Evolutionary conservation across 805 yeast species (phyloP), one percentile per base, ranked within the genome.

Genomic region (Starmera quercuum): DNA sequence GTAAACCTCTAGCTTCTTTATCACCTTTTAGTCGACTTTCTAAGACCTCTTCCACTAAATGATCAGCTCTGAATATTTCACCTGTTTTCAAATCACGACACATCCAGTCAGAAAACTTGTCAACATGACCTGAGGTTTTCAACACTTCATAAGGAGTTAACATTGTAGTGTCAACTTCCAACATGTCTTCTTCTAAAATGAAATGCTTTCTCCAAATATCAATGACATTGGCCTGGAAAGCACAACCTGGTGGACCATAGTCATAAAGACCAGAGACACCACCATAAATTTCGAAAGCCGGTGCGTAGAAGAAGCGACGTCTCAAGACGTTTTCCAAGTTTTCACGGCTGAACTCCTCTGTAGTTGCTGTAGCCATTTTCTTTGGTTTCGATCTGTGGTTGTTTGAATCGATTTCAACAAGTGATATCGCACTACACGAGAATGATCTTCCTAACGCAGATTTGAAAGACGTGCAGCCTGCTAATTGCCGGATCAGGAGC

Each of bases 211-310:
- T 83, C 98, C 98, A 92, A 32, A 75, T 72, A 55, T 94, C 99
- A 41, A 92, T 69, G 42, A 92, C 73, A 61, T 92, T 90, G 52
- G 97, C 95, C 69, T 90, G 97, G 64, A 92, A 75, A 10, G 97
- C 94, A 68, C 97, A 90, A 42, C 98, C 98, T 59, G 98, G 97
- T 43, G 99, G 99, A 66, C 99, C 99, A 58, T 88, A 92, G 61
- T 92, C 99, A 61, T 85, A 92, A 38, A 92, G 71, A 46, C 99
- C 99, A 31, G 96, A 84, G 30, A 92, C 97, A 61, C 98, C 98
- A 48, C 98, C 98, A 60, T 92, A 92, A 44, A 90, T 76, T 58
- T 92, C 98, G 53, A 92, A 92, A 23, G 97, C 80, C 45, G 99
- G 99, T 13, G 97, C 96, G 59, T 75, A 94, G 65, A 92, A 92